A percentile compares a stretch with the other conserved stretches of the same genome.
phyloP scores from a whole-genome alignment of 805 yeast genomes.

The Maudiozyma barnettii region DNA sequence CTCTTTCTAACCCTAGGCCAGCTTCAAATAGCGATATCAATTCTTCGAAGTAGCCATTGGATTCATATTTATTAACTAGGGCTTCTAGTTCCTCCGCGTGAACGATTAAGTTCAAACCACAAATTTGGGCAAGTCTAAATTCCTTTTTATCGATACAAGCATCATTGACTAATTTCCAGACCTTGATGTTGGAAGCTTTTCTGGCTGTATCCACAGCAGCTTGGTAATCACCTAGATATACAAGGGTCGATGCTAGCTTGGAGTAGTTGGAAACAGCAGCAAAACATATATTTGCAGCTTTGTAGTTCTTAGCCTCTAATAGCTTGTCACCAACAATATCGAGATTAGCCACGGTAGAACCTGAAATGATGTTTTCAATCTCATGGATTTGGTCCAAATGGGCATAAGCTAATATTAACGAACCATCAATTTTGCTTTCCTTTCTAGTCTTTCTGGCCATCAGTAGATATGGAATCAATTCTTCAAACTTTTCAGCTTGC shows the following conservation, averaged over 20 bases:
- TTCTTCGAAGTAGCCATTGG: slow-evolving; percentile 85
- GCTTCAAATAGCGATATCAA: slow-evolving; percentile 87
- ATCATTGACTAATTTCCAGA: slow-evolving; percentile 95
- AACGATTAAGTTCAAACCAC: slow-evolving; percentile 93
- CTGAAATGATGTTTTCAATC: slow-evolving; percentile 73
- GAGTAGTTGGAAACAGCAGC: slow-evolving; percentile 87
- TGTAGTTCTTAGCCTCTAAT: slow-evolving; percentile 69
- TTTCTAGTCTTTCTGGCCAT: slow-evolving; percentile 90
- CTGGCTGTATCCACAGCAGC: slow-evolving; percentile 98
- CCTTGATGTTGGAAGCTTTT: slow-evolving; percentile 86
- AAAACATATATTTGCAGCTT: slow-evolving; percentile 86
- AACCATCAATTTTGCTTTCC: slow-evolving; percentile 90
- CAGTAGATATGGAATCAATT: slow-evolving; percentile 70
- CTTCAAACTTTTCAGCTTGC: slow-evolving; percentile 94
- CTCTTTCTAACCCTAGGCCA: slow-evolving; percentile 93
- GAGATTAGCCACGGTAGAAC: slow-evolving; percentile 87
- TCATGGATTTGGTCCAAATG: slow-evolving; percentile 64
- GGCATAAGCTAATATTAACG: slow-evolving; percentile 81
- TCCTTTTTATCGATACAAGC: slow-evolving; percentile 94
- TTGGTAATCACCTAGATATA: slow-evolving; percentile 84
- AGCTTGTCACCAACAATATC: slow-evolving; percentile 88
- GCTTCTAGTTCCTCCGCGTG: slow-evolving; percentile 96
- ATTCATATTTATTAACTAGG: slow-evolving; percentile 77
- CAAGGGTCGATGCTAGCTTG: slow-evolving; percentile 92
- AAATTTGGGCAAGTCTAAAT: slow-evolving; percentile 93